These are phyloP conservation scores for Blastocystis sp. DNA, from an alignment of 352 stramenopile genomes.

Conservation along the genomic window DNA sequence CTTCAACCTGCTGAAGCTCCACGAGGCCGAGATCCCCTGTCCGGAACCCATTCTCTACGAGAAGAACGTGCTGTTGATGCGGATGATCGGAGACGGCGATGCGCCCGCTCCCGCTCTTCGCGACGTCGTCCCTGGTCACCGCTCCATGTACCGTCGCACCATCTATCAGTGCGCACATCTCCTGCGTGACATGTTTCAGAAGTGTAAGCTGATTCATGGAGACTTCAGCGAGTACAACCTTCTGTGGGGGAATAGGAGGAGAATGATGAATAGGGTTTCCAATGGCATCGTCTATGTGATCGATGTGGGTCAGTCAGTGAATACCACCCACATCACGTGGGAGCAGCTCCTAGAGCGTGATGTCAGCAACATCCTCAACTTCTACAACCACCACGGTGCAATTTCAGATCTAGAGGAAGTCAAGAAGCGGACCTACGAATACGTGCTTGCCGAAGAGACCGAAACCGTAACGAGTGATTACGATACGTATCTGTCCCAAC, in stretches of 20 bases:
- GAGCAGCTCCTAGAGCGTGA: neutral
- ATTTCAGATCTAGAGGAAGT: neutral
- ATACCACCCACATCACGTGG: slow-evolving; percentile 70
- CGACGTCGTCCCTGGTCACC: slow-evolving; percentile 75
- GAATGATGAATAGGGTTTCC: neutral
- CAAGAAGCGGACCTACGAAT: neutral
- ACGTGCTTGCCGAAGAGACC: neutral
- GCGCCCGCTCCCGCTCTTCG: slow-evolving; percentile 83
- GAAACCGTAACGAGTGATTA: neutral
- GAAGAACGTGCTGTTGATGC: slow-evolving; percentile 89
- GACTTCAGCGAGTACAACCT: slow-evolving; percentile 79
- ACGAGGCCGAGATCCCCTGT: slow-evolving; percentile 74
- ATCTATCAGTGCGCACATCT: slow-evolving; percentile 71
- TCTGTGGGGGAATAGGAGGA: slow-evolving; percentile 66
- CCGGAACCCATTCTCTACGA: slow-evolving; percentile 82
- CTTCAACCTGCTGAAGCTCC: slow-evolving; percentile 81
- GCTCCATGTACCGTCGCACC: slow-evolving; percentile 69
- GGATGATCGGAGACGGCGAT: slow-evolving; percentile 84
- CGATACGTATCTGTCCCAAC: neutral
- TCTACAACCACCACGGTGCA: neutral
- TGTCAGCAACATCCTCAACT: neutral
- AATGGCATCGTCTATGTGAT: slow-evolving; percentile 73
- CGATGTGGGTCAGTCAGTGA: slow-evolving; percentile 72
- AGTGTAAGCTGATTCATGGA: slow-evolving; percentile 72
- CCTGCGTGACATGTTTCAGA: slow-evolving; percentile 75